These are phyloP conservation scores for Blastomyces parvus DNA, from an alignment of 2,329 filamentous ascomycete genomes.

Conservation along the genomic window DNA sequence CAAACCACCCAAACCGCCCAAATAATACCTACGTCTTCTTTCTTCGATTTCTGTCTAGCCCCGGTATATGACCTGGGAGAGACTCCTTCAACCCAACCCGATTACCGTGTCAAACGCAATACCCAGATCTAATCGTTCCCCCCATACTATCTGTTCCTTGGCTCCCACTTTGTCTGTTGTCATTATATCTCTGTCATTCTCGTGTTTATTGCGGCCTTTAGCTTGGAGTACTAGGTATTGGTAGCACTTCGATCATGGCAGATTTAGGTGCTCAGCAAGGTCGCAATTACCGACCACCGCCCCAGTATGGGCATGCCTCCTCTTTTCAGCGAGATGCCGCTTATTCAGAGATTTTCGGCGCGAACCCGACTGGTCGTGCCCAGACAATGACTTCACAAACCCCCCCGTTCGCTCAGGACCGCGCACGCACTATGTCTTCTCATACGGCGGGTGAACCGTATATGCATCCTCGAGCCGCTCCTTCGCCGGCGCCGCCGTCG, in stretches of 20 bases:
- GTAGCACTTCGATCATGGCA: slow-evolving; percentile 41
- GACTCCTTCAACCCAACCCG: background rate
- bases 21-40: background rate
- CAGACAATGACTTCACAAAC: slow-evolving; percentile 89
- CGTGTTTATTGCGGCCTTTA: background rate
- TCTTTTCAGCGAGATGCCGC: slow-evolving; percentile 76
- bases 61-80: background rate
- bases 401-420: slow-evolving; percentile 51
- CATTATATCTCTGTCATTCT: background rate
- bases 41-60: background rate
- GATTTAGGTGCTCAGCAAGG: slow-evolving; percentile 55
- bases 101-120: background rate
- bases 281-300: slow-evolving; percentile 47
- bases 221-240: background rate
- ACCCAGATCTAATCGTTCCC: background rate
- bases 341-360: slow-evolving; percentile 92
- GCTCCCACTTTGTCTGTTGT: background rate
- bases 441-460: slow-evolving; percentile 36
- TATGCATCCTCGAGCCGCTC: slow-evolving; percentile 28
- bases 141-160: background rate
- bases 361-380: slow-evolving; percentile 73
- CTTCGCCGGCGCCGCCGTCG: slow-evolving; percentile 30
- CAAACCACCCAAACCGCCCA: background rate
- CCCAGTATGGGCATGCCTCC: slow-evolving; percentile 45
- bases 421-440: slow-evolving; percentile 71